Base-by-base conservation (phyloP, 2,329 filamentous ascomycete species). In the Neonectria hederae region DNA sequence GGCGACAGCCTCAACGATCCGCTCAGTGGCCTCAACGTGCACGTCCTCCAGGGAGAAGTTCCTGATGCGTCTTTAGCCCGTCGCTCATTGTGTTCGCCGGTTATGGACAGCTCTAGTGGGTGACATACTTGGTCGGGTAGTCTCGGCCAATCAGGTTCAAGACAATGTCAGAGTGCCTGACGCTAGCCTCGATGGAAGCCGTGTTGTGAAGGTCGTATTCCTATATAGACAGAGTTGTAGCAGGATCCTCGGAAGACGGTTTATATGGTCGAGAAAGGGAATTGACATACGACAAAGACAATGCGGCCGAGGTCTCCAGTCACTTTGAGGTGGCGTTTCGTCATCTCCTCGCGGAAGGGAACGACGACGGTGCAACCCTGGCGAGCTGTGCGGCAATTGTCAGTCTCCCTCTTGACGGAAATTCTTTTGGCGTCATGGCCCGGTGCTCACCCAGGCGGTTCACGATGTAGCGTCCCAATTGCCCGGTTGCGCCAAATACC, bases 171-270 rank as follows among this genome's bases (percentile, higher is more conserved):
- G 95, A 98, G 81, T 99, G 96, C 75, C 96, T 89, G 57, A 99
- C 94, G 75, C 93, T 96, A 81, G 97, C 94, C 79, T 99, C 96
- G 74, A 99, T 96, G 30, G 95, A 98, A 72, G 92, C 86, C 45
- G 94, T 98, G 82, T 99, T 99, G 76, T 90, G 90, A 65, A 99
- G 86, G 76, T 99, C 96, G 81, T 93, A 97, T 87, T 99, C 96
- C 92, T 94, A 66, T 26, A 10, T 17, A 22, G 30, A 48, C 54
- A 38, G 65, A 57, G 63, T 69, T 72, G 67, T 65, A 72, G 52
- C n/a, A 65, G 52, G 9, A 14, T 53, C 59, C 40, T 54, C 28
- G 22, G 28, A 24, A 21, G 54, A 13, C 10, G 17, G n/a, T 24
- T 19, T 17, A 2, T 2, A 24, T 11, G 45, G 52, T 30, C 21